Evolutionary conservation across 1,284 basidiomycete genomes (phyloP).

Genomic region (Trametes pubescens): DNA sequence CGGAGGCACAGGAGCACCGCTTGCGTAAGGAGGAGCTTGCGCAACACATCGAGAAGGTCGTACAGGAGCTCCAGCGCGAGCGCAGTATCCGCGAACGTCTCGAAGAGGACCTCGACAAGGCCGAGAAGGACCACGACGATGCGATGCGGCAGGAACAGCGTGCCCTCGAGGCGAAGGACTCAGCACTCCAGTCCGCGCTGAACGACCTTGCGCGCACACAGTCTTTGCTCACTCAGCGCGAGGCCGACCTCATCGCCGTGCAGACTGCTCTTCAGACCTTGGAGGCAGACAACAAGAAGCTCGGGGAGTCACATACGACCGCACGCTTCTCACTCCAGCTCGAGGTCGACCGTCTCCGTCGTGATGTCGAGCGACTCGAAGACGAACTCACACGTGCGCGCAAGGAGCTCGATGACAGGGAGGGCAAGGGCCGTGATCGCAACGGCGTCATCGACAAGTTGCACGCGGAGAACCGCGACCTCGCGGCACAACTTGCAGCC

Average conservation of each 20-base stretch:
- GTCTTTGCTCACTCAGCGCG: constrained; percentile 68
- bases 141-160: constrained; percentile 66
- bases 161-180: constrained; percentile 71
- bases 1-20: constrained; percentile 68
- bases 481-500: constrained; percentile 78
- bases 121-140: constrained; percentile 65
- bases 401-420: constrained; percentile 76
- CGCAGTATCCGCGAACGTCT: constrained; percentile 63
- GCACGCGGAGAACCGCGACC: constrained; percentile 80
- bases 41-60: constrained; percentile 77
- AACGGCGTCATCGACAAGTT: constrained; percentile 78
- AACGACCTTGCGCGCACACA: constrained; percentile 69
- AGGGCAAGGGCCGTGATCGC: constrained; percentile 69
- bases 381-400: constrained; percentile 81
- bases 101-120: constrained; percentile 62
- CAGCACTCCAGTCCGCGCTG: constrained; percentile 66
- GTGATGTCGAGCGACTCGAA: constrained; percentile 85
- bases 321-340: constrained; percentile 90
- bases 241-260: constrained; percentile 77
- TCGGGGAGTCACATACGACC: constrained; percentile 84
- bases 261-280: constrained; percentile 75
- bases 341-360: constrained; percentile 88
- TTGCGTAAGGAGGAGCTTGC: constrained; percentile 80
- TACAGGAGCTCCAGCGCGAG: constrained; percentile 67
- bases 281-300: constrained; percentile 74